phyloP scores from a whole-genome alignment of 2,329 filamentous ascomycete species.

The Trichoderma semiorbis region DNA sequence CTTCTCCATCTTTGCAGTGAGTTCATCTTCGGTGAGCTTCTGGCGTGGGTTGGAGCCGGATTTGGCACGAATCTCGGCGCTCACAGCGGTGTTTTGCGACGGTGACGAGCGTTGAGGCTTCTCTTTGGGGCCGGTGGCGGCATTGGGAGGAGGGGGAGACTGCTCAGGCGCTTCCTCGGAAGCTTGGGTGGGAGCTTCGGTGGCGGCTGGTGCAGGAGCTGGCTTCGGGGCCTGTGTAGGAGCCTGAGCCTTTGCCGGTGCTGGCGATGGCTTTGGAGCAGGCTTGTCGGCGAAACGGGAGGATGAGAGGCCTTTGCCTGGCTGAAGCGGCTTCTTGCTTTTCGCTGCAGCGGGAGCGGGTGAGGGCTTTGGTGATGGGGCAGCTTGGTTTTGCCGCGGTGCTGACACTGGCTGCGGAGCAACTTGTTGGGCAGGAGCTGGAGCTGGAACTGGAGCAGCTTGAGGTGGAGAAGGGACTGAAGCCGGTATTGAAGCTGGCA shows the following conservation, averaged over 20 bases:
- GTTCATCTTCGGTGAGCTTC: slow-evolving; percentile 58
- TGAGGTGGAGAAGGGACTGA: neutral
- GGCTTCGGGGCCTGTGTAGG: slow-evolving; percentile 22
- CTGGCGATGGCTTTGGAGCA: slow-evolving; percentile 15
- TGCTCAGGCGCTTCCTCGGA: slow-evolving; percentile 22
- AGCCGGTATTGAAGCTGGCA: neutral
- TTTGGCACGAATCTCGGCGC: slow-evolving; percentile 42
- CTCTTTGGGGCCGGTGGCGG: slow-evolving; percentile 31
- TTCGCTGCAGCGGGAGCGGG: slow-evolving; percentile 17
- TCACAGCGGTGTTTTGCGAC: slow-evolving; percentile 32
- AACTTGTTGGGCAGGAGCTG: slow-evolving; percentile 10
- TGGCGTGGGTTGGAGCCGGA: slow-evolving; percentile 58
- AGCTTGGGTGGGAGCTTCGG: slow-evolving; percentile 19
- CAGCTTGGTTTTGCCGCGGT: slow-evolving; percentile 18
- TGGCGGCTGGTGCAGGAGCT: slow-evolving; percentile 20
- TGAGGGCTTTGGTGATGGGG: slow-evolving; percentile 15
- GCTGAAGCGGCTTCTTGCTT: slow-evolving; percentile 19
- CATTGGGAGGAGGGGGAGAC: slow-evolving; percentile 30
- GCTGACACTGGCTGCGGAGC: slow-evolving; percentile 15
- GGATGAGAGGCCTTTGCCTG: slow-evolving; percentile 28
- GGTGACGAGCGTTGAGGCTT: slow-evolving; percentile 23
- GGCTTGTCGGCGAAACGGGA: slow-evolving; percentile 36
- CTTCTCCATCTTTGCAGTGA: slow-evolving; percentile 57
- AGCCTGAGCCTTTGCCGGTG: slow-evolving; percentile 18
- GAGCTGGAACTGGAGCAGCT: neutral